Base-by-base conservation (phyloP, 495 filamentous ascomycete genomes). In the Chlorociboria aeruginascens region DNA sequence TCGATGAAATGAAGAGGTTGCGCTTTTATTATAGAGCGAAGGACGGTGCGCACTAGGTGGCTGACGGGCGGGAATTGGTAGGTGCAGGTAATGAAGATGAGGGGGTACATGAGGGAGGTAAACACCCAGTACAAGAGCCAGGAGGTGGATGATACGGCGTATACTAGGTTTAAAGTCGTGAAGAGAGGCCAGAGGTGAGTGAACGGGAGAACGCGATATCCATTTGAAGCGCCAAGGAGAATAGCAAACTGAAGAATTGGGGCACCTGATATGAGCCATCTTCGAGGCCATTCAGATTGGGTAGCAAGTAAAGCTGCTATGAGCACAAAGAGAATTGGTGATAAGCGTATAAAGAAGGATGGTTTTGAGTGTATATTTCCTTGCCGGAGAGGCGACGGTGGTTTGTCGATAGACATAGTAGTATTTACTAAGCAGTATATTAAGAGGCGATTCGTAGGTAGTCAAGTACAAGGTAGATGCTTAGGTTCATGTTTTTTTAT, bases 91-190 rank as follows among this genome's bases (percentile, higher is more conserved):
- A 68, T 20, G 12, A 57, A 43, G 32, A 63, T 53, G 11, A 47
- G 10, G 0, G 56, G 54, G 33, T 65, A 65, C 46, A 62, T 66
- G 6, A 45, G 3, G 8, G 52, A 52, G 1, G 52, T 39, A 38
- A 66, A 68, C 0, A 61, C 38, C 45, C 51, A 56, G 43, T 63
- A 66, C 0, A 66, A 52, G 14, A 68, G 59, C 63, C 63, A 68
- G 47, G 63, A 66, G n/a, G 63, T 68, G 6, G 62, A 59, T 31
- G 45, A 52, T 12, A 68, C 50, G 14, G 60, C 59, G 46, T 68
- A 68, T 0, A 54, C 30, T 1, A 68, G 54, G 40, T 68, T 61
- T 6, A 65, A 49, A 0, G 65, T 63, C 0, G 63, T 48, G 33
- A 66, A 59, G 13, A 67, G 33, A 3, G 63, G 59, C 60, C 61